Base-by-base conservation (phyloP, 768 basidiomycete genomes). In the Tulasnella sp. region DNA sequence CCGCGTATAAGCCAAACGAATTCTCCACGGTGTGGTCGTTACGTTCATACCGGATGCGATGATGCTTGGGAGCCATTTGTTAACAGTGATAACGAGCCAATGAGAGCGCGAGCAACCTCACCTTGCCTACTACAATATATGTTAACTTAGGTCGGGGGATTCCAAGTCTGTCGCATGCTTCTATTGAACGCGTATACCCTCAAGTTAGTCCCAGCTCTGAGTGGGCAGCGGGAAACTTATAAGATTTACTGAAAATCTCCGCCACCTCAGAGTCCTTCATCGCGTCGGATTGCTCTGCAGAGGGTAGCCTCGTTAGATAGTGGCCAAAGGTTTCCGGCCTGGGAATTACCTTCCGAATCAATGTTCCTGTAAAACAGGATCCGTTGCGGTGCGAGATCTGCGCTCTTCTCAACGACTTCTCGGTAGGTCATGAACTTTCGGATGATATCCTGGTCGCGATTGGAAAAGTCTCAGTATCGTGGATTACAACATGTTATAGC, bases 301-400 rank as follows among this genome's bases (percentile, higher is more conserved):
- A 3, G 7, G n/a, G 5, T 24, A 7, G n/a, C 24, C 12, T 52
- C n/a, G 14, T 68, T 27, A 68, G 16, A 68, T 31, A 68, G n/a
- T 12, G 21, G 24, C 21, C n/a, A 52, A n/a, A n/a, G n/a, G 52
- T 8, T 52, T 21, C 21, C n/a, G 9, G n/a, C n/a, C 12, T 24
- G 21, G 0, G 2, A 58, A 42, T 81, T 9, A 44, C 80, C 80
- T 80, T 81, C 80, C 10, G 80, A 58, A 44, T 44, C 18, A 81
- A 34, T 27, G 38, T 80, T 72, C 24, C 80, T 73, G 39, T 80
- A 81, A 31, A 81, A 81, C 24, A 81, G 39, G 36, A 81, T 80
- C 40, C 80, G 73, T 21, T 56, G 7, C 12, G 80, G 80, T 10
- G 36, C 40, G 7, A 52, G n/a, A 21, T 75, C 36, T n/a, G 14